These are phyloP conservation scores for Rusavskia elegans DNA, from an alignment of 495 filamentous ascomycete species.

Conservation along the genomic window DNA sequence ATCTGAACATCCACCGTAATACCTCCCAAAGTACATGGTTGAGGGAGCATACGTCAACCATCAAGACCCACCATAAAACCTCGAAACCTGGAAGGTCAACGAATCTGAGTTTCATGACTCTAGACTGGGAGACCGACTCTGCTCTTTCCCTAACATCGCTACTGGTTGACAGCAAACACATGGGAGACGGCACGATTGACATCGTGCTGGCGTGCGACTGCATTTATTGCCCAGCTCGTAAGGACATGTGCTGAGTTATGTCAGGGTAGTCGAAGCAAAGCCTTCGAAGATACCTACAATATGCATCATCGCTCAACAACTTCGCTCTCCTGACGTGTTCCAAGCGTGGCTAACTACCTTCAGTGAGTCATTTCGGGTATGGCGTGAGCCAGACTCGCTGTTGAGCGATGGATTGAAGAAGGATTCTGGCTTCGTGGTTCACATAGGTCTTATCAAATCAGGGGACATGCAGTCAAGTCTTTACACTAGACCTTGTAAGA, in stretches of 20 bases:
- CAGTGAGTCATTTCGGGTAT: conserved; percentile 46
- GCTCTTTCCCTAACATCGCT: conserved; percentile 9
- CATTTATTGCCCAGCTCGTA: conserved; percentile 68
- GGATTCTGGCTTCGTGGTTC: conserved; percentile 48
- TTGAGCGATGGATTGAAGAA: conserved; percentile 38
- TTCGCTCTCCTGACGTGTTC: conserved; percentile 71
- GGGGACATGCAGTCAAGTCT: too few species aligned
- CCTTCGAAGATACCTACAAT: neutral
- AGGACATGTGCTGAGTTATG: conserved; percentile 70
- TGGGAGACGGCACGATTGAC: conserved; percentile 21
- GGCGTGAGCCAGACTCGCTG: conserved; percentile 54
- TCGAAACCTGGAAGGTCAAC: neutral
- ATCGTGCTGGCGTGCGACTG: conserved; percentile 68
- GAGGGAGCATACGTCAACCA: neutral
- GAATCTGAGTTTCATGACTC: conserved; percentile 28
- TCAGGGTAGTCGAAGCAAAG: conserved; percentile 27
- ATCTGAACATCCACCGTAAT: conserved; percentile 62
- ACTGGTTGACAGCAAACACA: conserved; percentile 11
- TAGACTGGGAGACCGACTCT: conserved; percentile 57
- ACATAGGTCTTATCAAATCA: conserved; percentile 33
- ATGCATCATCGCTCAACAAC: conserved; percentile 30
- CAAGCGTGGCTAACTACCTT: conserved; percentile 65
- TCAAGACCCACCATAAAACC: neutral
- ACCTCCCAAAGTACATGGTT: conserved; percentile 2
- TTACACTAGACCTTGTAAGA: too few species aligned